Conservation (phyloP, 257 asterid genomes). For the Gynochthodes officinalis region DNA sequence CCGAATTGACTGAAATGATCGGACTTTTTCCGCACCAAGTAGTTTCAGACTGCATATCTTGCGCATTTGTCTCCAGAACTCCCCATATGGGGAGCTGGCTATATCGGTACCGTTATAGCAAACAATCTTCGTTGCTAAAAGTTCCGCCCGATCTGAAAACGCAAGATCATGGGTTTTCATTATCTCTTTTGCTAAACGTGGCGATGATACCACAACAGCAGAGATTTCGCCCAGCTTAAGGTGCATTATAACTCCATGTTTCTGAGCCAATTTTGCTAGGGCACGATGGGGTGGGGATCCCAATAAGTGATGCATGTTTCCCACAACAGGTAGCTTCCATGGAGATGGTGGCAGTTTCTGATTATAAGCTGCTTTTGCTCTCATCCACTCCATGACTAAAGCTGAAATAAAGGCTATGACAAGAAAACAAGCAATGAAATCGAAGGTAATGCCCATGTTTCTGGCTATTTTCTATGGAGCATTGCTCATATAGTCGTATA, state of each 20-base stretch:
- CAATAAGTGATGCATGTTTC: constrained; percentile 27
- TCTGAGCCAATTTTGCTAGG: constrained; percentile 12
- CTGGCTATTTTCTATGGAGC: no score
- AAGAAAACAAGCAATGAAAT: background rate
- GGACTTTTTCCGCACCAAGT: constrained; percentile 6
- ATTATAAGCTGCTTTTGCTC: no score
- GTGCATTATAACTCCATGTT: constrained; percentile 27
- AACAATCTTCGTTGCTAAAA: constrained; percentile 4
- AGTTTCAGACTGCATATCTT: constrained; percentile 23
- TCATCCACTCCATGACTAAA: background rate
- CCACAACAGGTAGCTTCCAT: constrained; percentile 28
- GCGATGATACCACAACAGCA: constrained; percentile 22
- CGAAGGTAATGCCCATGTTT: no score
- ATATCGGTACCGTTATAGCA: constrained; percentile 12
- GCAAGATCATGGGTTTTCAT: constrained; percentile 25
- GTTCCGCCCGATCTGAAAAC: constrained; percentile 17
- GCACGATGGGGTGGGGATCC: constrained; percentile 20
- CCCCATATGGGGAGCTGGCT: constrained; percentile 18
- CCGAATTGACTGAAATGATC: constrained; percentile 10
- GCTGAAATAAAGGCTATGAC: no score
- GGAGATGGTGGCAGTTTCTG: constrained; percentile 22
- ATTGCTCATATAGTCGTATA: no score
- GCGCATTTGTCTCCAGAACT: constrained; percentile 25
- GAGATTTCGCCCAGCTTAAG: constrained; percentile 24
- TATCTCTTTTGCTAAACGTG: constrained; percentile 28